Conservation (phyloP, 805 yeast species). For the Saccharomycopsis capsularis region DNA sequence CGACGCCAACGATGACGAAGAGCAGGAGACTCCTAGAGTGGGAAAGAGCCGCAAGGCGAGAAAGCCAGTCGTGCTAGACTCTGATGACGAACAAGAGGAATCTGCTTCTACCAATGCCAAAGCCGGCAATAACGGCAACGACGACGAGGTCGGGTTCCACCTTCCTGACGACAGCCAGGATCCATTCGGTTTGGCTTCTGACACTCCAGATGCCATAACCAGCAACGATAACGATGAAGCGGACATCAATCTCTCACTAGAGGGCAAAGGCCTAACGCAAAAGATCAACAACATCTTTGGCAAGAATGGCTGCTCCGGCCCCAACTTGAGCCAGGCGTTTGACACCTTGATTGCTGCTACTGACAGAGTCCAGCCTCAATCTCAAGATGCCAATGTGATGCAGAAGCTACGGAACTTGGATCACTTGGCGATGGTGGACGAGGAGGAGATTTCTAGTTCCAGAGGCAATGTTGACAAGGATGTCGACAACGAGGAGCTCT, state of each 20-base stretch:
- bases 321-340: slow-evolving; percentile 10
- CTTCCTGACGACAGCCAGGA: neutral
- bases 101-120: neutral
- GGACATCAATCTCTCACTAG: slow-evolving; percentile 4
- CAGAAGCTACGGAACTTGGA: slow-evolving; percentile 14
- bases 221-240: slow-evolving; percentile 20
- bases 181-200: too few relatives aligned
- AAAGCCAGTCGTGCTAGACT: neutral
- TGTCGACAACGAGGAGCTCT: neutral
- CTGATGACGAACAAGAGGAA: slow-evolving; percentile 1
- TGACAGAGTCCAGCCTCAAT: slow-evolving; percentile 11
- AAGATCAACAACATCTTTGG: slow-evolving; percentile 17
- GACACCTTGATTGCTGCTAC: slow-evolving; percentile 15
- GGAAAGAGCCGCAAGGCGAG: neutral
- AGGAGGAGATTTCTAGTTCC: too few relatives aligned
- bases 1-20: slow-evolving; percentile 23
- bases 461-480: neutral
- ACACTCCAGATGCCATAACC: too few relatives aligned
- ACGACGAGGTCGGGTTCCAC: neutral
- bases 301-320: neutral
- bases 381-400: slow-evolving; percentile 4
- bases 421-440: slow-evolving; percentile 2
- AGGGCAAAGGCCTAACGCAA: slow-evolving; percentile 24
- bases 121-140: too few relatives aligned
- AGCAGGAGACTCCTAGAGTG: neutral